phyloP scores from a whole-genome alignment of 257 asterid species.

The Hygrophila difformis region DNA sequence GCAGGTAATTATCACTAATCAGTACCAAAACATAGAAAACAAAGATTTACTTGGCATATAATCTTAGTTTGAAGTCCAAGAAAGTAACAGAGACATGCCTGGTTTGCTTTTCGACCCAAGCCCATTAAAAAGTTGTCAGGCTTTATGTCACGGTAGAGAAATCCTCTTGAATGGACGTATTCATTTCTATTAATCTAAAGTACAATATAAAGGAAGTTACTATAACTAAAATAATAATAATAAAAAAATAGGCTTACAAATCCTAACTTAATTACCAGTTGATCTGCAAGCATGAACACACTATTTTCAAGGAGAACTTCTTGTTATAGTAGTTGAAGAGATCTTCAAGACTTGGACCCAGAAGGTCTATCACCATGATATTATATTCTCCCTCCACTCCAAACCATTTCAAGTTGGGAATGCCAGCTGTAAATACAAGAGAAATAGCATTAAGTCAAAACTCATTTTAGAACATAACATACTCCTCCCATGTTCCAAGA shows the following conservation, averaged over 20 bases:
- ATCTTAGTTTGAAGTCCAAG: conserved; percentile 11
- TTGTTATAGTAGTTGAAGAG: conserved; percentile 75
- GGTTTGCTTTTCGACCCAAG: conserved; percentile 95
- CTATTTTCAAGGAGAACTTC: conserved; percentile 67
- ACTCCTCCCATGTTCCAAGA: background rate
- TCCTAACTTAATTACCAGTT: conserved; percentile 50
- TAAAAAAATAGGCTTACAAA: background rate
- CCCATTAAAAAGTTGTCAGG: conserved; percentile 96
- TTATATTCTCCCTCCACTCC: conserved; percentile 82
- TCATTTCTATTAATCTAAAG: conserved; percentile 86
- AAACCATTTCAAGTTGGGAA: conserved; percentile 75
- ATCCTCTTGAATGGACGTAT: conserved; percentile 92
- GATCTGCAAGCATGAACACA: conserved; percentile 81
- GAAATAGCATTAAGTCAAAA: conserved; percentile 11
- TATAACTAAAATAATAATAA: background rate
- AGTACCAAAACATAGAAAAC: no score
- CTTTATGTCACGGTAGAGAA: conserved; percentile 96
- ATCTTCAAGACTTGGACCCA: conserved; percentile 89
- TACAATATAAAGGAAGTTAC: background rate
- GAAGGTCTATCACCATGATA: conserved; percentile 69
- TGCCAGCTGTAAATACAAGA: conserved; percentile 41
- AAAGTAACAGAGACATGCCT: conserved; percentile 36
- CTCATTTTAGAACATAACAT: background rate
- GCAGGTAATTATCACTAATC: no score
- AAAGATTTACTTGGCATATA: no score